Base-by-base conservation (phyloP, 176 grass and related monocot genomes). In the Oryza longistaminata region DNA sequence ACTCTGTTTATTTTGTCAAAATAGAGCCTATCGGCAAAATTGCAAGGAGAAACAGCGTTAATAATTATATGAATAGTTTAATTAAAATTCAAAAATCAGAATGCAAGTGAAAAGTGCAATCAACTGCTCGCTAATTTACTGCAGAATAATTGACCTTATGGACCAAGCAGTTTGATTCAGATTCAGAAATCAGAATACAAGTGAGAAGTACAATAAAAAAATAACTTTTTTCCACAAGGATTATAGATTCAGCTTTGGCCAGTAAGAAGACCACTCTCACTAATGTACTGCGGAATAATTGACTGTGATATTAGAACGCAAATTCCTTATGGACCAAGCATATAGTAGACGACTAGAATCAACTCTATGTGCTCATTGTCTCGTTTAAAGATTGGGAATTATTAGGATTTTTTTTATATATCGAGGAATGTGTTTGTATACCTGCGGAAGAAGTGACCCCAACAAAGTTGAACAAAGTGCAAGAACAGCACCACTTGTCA, bases 381-480 rank as follows among this genome's bases (percentile, higher is more conserved):
- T 37, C 67, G 11, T 68, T 58, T 62, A 81, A 24, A 67, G 31
- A 26, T 5, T 80, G 15, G 62, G 64, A 44, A 60, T 66, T 17
- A 67, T 72, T 66, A 81, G 2, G 3, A 42, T 70, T 71, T n/a
- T 3, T 3, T n/a, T 71, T 58, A n/a, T 52, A 81, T n/a, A 66
- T 49, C 27, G 46, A 50, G 74, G 34, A 19, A 33, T 19, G 26
- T 40, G 73, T 52, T 48, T 85, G 52, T 71, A 62, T 88, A 95
- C 96, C 91, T 98, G 96, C 83, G 96, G 96, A 81, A 98, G 96
- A 89, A 98, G 71, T 76, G 96, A 98, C 9, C 96, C 96, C 93
- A 98, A 91, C 73, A 98, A 91, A 68, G 93, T 91, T 68, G 96
- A 98, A 83, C 93, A 98, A 85, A 98, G 91, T 66, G 93, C 96